Evolutionary conservation across 2,329 filamentous ascomycete species (phyloP).

Genomic region (Albophoma yamanashiensis): DNA sequence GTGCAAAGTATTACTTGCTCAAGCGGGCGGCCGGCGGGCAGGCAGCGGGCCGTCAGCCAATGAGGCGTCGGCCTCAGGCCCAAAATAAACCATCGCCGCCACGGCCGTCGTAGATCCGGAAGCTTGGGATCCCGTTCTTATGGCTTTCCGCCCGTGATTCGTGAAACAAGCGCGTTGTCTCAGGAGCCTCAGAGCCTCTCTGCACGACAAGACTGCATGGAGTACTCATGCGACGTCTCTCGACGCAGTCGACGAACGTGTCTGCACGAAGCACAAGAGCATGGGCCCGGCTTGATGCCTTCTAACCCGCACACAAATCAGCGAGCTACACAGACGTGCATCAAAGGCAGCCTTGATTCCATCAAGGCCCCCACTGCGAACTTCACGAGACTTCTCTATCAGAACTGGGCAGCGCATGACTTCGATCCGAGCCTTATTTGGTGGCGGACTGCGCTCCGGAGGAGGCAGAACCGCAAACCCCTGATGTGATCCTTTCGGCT

Average conservation of each 20-base stretch:
- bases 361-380: not conserved
- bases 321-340: not conserved
- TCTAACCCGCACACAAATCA: not conserved
- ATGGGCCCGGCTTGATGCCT: not conserved
- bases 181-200: not conserved
- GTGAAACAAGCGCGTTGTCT: not conserved
- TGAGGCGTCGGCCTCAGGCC: not conserved
- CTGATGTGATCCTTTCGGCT: not conserved
- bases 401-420: not conserved
- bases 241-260: not conserved
- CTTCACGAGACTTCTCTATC: not conserved
- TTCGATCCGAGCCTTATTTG: too few relatives aligned
- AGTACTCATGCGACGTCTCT: not conserved
- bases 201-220: not conserved
- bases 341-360: not conserved
- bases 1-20: not conserved
- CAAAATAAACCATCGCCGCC: not conserved
- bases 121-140: not conserved
- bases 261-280: not conserved
- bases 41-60: not conserved
- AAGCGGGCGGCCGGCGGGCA: not conserved
- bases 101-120: not conserved
- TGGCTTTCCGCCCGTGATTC: not conserved
- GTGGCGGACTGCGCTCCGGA: not conserved
- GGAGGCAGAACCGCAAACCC: not conserved